Evolutionary conservation across 169 alveolate genomes (phyloP), one percentile per base, ranked within the genome.

Genomic region (Plasmodium fragile): DNA sequence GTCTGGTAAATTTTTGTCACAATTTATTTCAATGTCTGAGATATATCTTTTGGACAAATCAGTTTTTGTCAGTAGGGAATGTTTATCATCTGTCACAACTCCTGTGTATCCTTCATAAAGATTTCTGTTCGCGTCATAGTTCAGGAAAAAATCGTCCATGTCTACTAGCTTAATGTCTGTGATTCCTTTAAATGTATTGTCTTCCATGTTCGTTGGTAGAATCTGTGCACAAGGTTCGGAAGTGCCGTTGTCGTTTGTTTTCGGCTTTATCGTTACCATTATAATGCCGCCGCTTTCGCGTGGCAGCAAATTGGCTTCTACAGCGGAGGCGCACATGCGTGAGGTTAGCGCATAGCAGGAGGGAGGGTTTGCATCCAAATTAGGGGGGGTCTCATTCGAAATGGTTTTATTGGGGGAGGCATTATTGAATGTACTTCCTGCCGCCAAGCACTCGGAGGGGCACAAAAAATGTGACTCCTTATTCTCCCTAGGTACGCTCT

Each of bases 41-140:
- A 89, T 89, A 34, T 78, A 80, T 28, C 90, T 59, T 65, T 89
- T 89, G 18, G 90, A 79, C 16, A 69, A 30, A 79, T 89, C 94
- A 39, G 84, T 89, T 89, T 79, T 89, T 41, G 90, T 65, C 52
- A 89, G 39, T 28, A 89, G 52, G 2, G 94, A 53, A 69, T 89
- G 94, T 39, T 79, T 89, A 59, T 89, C 94, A 59, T 89, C 94
- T n/a, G 94, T 79, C 70, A 89, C 94, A 18, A 89, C 81, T 6
- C 94, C 94, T 89, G 65, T 89, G 52, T 89, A 89, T 4, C 94
- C 94, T 80, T 43, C 30, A 52, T 89, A 89, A n/a, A 89, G 5
- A 39, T 72, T 85, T 55, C 52, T 78, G 71, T 89, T 89, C 32
- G 22, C 11, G 10, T 89, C 90, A 89, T 39, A 89, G 52, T 89